A percentile compares a stretch with the other conserved stretches of the same genome.
These are phyloP conservation scores for Phialophora expanda DNA, from an alignment of 2,329 filamentous ascomycete species.

Conservation along the genomic window DNA sequence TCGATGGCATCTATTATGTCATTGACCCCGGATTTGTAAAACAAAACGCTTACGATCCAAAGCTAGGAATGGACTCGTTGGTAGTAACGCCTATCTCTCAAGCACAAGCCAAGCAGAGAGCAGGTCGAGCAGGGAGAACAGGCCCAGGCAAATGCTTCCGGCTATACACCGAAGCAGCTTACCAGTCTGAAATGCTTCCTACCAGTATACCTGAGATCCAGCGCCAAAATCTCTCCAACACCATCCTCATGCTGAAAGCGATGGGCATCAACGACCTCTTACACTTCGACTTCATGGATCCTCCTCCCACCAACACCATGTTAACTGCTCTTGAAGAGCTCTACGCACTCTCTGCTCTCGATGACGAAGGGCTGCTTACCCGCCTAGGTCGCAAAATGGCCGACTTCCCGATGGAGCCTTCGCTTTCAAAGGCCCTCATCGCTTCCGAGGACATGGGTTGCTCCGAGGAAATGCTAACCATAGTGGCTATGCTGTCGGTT, in stretches of 20 bases:
- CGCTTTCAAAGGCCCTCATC: slow-evolving; percentile 87
- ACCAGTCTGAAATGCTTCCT: slow-evolving; percentile 94
- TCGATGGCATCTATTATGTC: slow-evolving; percentile 97
- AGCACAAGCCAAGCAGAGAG: slow-evolving; percentile 92
- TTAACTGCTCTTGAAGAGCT: slow-evolving; percentile 93
- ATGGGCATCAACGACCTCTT: slow-evolving; percentile 99
- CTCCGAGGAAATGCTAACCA: slow-evolving; percentile 90
- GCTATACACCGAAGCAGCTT: slow-evolving; percentile 92
- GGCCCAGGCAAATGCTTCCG: slow-evolving; percentile 96
- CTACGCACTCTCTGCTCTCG: slow-evolving; percentile 86
- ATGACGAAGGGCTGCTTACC: slow-evolving; percentile 93
- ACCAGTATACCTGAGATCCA: slow-evolving; percentile 97
- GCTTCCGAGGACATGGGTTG: slow-evolving; percentile 85
- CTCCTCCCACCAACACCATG: slow-evolving; percentile 97
- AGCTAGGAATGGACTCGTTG: slow-evolving; percentile 95
- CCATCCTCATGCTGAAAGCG: slow-evolving; percentile 96
- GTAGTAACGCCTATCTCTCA: slow-evolving; percentile 96
- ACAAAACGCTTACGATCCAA: slow-evolving; percentile 95
- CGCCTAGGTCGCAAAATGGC: slow-evolving; percentile 95
- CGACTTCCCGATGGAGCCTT: slow-evolving; percentile 96
- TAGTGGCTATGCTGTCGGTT: slow-evolving; percentile 91
- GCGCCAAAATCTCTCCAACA: slow-evolving; percentile 86
- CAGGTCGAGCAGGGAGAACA: slow-evolving; percentile 89
- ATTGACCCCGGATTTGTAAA: slow-evolving; percentile 98
- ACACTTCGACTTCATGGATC: slow-evolving; percentile 99